Conservation (phyloP, 805 yeast genomes). For the Ogataea angusta region DNA sequence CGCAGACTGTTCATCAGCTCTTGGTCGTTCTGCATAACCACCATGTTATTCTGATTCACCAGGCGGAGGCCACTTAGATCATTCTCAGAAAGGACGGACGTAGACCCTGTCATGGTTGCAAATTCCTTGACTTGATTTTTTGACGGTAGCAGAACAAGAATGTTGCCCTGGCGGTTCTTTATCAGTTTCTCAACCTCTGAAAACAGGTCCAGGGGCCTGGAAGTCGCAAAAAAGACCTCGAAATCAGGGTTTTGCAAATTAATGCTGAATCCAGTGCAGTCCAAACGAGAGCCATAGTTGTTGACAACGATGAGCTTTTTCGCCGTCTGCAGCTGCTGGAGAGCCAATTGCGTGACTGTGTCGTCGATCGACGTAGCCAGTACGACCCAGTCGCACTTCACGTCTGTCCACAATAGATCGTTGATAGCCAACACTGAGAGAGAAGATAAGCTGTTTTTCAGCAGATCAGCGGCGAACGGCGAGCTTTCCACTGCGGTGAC, state of each 20-base stretch:
- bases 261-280: background rate
- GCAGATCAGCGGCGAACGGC: constrained; percentile 8
- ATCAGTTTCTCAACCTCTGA: constrained; percentile 4
- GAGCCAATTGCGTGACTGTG: constrained; percentile 4
- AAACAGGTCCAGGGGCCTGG: background rate
- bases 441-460: constrained; percentile 1
- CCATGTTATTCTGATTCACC: constrained; percentile 13
- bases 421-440: background rate
- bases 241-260: background rate
- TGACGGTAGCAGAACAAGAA: constrained; percentile 14
- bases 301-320: constrained; percentile 11
- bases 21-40: constrained; percentile 9
- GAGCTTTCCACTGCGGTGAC: constrained; percentile 14
- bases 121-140: constrained; percentile 8
- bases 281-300: constrained; percentile 1
- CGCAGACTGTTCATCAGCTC: constrained; percentile 8
- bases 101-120: background rate
- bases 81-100: background rate
- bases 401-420: constrained; percentile 1
- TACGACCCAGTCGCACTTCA: background rate
- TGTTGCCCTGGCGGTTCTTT: background rate
- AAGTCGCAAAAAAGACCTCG: constrained; percentile 8
- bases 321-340: background rate
- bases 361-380: constrained; percentile 1
- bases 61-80: constrained; percentile 8